A percentile compares a stretch with the other conserved stretches of the same genome.
These are phyloP conservation scores for Dioscorea dumetorum DNA, from an alignment of 106 monocot species.

Conservation along the genomic window DNA sequence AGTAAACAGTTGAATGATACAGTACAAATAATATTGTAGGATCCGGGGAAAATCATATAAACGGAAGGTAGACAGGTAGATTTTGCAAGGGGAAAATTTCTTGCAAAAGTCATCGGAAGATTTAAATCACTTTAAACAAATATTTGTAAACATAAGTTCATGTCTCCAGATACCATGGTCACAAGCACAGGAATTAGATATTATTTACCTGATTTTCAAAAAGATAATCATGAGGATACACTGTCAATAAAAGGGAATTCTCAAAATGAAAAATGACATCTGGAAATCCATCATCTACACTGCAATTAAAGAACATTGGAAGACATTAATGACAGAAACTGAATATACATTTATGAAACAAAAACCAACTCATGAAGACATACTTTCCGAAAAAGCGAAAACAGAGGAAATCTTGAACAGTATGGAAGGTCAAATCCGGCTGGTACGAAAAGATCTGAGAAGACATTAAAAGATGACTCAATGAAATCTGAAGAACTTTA, in stretches of 20 bases:
- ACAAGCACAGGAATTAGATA: background rate
- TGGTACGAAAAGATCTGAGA: constrained; percentile 54
- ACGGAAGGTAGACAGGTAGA: too few relatives aligned
- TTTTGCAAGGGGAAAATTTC: too few relatives aligned
- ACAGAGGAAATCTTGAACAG: constrained; percentile 54
- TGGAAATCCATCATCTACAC: constrained; percentile 64
- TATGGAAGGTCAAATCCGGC: constrained; percentile 40
- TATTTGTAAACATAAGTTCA: too few relatives aligned
- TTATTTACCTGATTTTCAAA: constrained; percentile 45
- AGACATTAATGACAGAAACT: too few relatives aligned
- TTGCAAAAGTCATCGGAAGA: too few relatives aligned
- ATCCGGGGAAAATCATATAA: too few relatives aligned
- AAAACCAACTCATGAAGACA: background rate
- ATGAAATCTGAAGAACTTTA: background rate
- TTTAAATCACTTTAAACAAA: too few relatives aligned
- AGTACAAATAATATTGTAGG: too few relatives aligned
- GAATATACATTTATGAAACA: background rate
- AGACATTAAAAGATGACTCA: constrained; percentile 1
- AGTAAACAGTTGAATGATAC: too few relatives aligned
- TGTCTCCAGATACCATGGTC: too few relatives aligned
- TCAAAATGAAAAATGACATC: constrained; percentile 54
- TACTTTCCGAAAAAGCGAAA: constrained; percentile 67
- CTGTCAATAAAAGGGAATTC: constrained; percentile 35
- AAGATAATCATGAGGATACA: constrained; percentile 79
- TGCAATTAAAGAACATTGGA: constrained; percentile 21